A percentile compares a stretch with the other conserved stretches of the same genome.
Evolutionary conservation across 441 rosid genomes (phyloP).

Genomic region (Gossypium gossypioides): DNA sequence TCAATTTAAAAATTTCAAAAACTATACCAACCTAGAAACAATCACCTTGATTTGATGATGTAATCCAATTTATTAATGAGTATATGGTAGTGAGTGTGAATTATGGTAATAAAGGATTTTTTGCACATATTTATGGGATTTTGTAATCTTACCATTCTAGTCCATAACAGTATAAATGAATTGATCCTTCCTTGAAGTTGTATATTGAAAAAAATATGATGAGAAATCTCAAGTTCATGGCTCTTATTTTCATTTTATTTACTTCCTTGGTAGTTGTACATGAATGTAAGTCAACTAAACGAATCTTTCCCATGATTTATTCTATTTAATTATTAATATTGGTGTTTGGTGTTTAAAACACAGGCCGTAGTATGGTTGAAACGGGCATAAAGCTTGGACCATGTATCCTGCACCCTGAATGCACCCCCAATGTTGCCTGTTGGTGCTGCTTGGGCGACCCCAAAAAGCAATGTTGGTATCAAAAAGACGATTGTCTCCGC

Average conservation of each 20-base stretch:
- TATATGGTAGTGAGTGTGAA: too few species aligned
- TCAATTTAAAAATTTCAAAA: too few species aligned
- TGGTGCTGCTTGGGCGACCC: conserved; percentile 1
- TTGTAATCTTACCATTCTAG: too few species aligned
- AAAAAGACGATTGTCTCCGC: background rate
- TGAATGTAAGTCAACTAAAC: background rate
- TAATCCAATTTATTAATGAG: too few species aligned
- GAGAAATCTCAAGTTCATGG: background rate
- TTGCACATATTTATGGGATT: too few species aligned
- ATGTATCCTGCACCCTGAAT: background rate
- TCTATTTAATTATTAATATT: background rate
- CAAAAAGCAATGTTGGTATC: background rate
- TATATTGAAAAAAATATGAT: background rate
- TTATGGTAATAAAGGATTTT: too few species aligned
- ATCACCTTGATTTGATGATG: too few species aligned
- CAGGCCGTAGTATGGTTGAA: background rate
- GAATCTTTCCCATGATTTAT: background rate
- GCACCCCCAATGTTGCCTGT: background rate
- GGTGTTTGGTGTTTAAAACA: background rate
- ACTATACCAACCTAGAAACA: too few species aligned
- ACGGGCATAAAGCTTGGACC: background rate
- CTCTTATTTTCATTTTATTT: background rate
- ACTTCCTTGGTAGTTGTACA: background rate
- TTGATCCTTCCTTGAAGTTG: too few species aligned
- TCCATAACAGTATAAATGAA: too few species aligned